Evolutionary conservation across 208 protist species (phyloP).

Genomic region (Leishmania lainsoni): DNA sequence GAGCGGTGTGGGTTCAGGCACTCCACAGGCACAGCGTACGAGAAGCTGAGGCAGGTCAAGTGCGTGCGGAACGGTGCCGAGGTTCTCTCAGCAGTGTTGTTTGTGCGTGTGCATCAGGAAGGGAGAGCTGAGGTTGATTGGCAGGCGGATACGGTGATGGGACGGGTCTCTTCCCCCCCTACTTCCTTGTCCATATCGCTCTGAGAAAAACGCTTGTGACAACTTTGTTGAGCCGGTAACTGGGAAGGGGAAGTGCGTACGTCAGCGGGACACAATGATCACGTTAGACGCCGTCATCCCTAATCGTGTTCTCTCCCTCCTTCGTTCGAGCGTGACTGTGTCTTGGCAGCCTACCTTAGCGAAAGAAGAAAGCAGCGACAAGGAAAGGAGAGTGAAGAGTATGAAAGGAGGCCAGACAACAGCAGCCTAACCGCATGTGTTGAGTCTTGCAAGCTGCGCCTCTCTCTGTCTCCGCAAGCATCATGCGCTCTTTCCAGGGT

Average conservation of each 20-base stretch:
- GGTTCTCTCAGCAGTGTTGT: neutral
- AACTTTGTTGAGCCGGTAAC: neutral
- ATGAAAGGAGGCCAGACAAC: neutral
- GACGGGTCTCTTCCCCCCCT: neutral
- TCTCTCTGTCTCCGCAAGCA: neutral
- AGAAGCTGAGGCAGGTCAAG: neutral
- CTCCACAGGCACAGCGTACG: neutral
- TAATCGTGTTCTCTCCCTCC: neutral
- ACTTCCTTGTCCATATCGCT: neutral
- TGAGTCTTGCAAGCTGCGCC: neutral
- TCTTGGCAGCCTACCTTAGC: neutral
- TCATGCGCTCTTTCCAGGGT: neutral
- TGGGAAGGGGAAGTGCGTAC: neutral
- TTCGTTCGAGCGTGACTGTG: neutral
- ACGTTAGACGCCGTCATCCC: neutral
- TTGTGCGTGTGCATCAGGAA: neutral
- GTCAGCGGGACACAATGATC: neutral
- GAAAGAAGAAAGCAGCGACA: neutral
- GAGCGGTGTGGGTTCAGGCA: conserved; percentile 10
- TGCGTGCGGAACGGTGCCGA: neutral
- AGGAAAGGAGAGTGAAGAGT: neutral
- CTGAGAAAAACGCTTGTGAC: neutral
- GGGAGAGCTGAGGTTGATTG: neutral
- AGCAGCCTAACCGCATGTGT: neutral
- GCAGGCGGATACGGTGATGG: neutral